Base-by-base conservation (phyloP, 116 monocot species). In the Iris pallida region DNA sequence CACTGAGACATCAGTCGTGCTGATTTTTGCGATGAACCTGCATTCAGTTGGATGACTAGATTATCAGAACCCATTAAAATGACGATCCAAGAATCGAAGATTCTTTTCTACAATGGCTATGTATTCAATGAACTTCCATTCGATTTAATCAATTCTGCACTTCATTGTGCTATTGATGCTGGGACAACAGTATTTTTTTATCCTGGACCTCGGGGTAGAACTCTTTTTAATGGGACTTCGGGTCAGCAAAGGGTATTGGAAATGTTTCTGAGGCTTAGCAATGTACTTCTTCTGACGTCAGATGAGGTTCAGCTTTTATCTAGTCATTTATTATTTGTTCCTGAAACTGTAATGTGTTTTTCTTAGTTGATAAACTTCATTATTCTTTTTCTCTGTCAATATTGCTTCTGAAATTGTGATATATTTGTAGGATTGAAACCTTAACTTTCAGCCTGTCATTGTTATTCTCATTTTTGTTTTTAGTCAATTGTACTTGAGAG, bases 71-170 rank as follows among this genome's bases (percentile, higher is more conserved):
- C 77, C 65, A 80, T 73, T 58, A 77, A 81, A 63, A 76, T 41
- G 18, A 76, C 92, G 46, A 97, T 97, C 75, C 66, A 78, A 15
- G 68, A 74, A 55, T 89, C 92, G 47, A 90, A 85, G 72, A 89
- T 97, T 46, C 66, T 97, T 63, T 97, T 97, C 54, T 92, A 92
- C 78, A 97, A 97, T 72, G 92, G 97, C 9, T 97, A 97, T 74
- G 90, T 85, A 47, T 97, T 97, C n/a, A 87, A 97, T 73, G 97
- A 97, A 71, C 73, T 97, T 54, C 72, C 15, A 40, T 83, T 90
- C 16, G 59, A 83, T 66, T 15, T 97, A 16, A 83, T 97, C 14
- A 41, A 69, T 18, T 89, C 92, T 45, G 85, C 92, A 17, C 72
- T 97, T 47, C 73, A 87, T 72, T 87, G 77, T 75, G 97, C 92